These are phyloP conservation scores for Agrocybe pediades DNA, from an alignment of 768 basidiomycete genomes.

Conservation along the genomic window DNA sequence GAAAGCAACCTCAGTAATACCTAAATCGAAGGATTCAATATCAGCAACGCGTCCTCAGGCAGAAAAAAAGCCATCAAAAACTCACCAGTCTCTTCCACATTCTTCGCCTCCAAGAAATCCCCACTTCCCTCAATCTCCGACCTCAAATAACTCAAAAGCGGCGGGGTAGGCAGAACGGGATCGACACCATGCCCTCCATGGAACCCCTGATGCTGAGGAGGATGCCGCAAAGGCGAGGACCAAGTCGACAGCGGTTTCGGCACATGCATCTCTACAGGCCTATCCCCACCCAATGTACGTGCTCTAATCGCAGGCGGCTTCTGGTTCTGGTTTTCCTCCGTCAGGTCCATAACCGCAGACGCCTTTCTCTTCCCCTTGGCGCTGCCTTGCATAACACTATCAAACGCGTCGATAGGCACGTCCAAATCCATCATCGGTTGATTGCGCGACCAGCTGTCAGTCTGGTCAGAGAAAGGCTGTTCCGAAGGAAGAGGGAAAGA, in stretches of 20 bases:
- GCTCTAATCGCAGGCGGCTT: constrained; percentile 31
- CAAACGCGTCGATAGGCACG: constrained; percentile 55
- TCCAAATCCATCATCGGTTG: constrained; percentile 46
- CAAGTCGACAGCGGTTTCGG: constrained; percentile 55
- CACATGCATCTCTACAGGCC: constrained; percentile 46
- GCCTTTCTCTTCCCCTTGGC: constrained; percentile 56
- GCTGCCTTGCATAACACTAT: constrained; percentile 30
- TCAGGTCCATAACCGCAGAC: constrained; percentile 32
- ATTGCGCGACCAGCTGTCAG: constrained; percentile 34
- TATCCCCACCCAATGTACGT: constrained; percentile 72
- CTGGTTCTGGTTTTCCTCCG: no score
- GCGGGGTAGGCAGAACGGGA: constrained; percentile 53
- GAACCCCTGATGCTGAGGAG: no score
- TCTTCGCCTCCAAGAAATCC: constrained; percentile 75
- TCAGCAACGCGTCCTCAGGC: neutral
- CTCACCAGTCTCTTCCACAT: constrained; percentile 68
- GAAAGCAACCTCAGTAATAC: constrained; percentile 69
- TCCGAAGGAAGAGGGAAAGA: constrained; percentile 53
- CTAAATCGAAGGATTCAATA: constrained; percentile 30
- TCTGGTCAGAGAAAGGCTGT: constrained; percentile 45
- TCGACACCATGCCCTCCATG: constrained; percentile 16
- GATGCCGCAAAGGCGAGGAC: constrained; percentile 17
- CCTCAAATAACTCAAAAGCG: constrained; percentile 61
- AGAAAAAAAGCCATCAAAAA: constrained; percentile 10
- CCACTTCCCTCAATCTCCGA: constrained; percentile 65